Percentiles rank a stretch among this genome's conserved stretches.
phyloP scores from a whole-genome alignment of 257 asterid genomes.

The Euphrasia confusa region DNA sequence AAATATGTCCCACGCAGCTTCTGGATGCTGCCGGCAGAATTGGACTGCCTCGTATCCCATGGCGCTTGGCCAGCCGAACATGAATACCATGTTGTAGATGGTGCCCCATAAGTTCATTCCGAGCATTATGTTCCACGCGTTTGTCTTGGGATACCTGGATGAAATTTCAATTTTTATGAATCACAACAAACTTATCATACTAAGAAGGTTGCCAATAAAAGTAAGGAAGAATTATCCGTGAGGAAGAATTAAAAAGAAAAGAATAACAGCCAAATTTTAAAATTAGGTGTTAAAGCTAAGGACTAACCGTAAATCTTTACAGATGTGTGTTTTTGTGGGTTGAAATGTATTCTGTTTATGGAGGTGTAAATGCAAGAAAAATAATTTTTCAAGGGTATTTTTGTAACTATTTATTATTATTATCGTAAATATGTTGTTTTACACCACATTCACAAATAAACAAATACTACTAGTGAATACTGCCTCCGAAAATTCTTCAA shows the following conservation, averaged over 20 bases:
- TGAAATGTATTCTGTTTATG: too few species aligned
- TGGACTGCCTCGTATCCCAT: slow-evolving; percentile 73
- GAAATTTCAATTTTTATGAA: neutral
- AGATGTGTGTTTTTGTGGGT: too few species aligned
- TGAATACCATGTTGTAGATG: slow-evolving; percentile 75
- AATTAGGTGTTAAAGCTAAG: too few species aligned
- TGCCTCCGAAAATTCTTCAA: neutral
- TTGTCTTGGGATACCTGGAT: slow-evolving; percentile 86
- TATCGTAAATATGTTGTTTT: too few species aligned
- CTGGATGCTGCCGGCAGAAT: slow-evolving; percentile 90
- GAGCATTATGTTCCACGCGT: slow-evolving; percentile 94
- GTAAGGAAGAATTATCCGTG: too few species aligned
- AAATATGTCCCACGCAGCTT: slow-evolving; percentile 93
- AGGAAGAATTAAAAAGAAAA: too few species aligned
- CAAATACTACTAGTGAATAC: neutral
- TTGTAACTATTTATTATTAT: too few species aligned
- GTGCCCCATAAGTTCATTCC: slow-evolving; percentile 99
- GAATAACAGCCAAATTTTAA: too few species aligned
- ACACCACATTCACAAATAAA: neutral
- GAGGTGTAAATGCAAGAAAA: too few species aligned
- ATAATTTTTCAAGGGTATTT: too few species aligned
- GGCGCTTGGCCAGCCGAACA: slow-evolving; percentile 85
- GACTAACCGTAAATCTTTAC: too few species aligned
- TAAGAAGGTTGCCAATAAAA: neutral
- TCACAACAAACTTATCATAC: too few species aligned